Percentiles rank a stretch among this genome's conserved stretches.
phyloP scores from a whole-genome alignment of 176 grass and related monocot genomes.

The Aegilops bicornis region DNA sequence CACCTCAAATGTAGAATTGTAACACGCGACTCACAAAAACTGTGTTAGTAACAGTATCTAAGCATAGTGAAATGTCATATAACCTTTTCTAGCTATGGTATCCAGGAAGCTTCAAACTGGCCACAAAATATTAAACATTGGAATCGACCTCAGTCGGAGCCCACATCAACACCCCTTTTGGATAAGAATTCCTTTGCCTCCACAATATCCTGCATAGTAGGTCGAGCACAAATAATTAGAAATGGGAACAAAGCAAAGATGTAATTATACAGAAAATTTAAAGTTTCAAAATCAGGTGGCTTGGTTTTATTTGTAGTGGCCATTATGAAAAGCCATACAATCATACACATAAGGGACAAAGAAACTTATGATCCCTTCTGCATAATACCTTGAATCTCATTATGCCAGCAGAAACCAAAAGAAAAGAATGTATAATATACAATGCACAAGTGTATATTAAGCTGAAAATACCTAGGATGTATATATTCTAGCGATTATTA shows the following conservation, averaged over 20 bases:
- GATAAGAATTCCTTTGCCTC: conserved; percentile 75
- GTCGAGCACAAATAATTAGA: neutral
- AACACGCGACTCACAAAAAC: conserved; percentile 17
- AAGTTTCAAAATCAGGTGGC: neutral
- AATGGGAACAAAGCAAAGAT: neutral
- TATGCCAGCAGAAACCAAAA: neutral
- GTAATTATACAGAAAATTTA: neutral
- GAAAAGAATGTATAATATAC: neutral
- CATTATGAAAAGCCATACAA: neutral
- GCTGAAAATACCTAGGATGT: no score
- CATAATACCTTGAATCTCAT: conserved; percentile 2
- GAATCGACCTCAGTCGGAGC: conserved; percentile 41
- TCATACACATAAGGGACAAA: neutral
- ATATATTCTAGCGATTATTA: neutral
- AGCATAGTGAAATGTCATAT: neutral
- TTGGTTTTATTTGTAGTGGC: neutral
- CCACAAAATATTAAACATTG: neutral
- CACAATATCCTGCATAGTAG: conserved; percentile 59
- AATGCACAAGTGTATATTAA: neutral
- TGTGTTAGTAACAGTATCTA: conserved; percentile 1
- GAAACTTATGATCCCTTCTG: neutral
- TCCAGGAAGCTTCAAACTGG: neutral
- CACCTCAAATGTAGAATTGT: neutral
- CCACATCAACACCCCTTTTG: conserved; percentile 62
- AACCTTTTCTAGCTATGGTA: neutral